phyloP scores from a whole-genome alignment of 1,284 basidiomycete species.

The Fomitopsis schrenkii region DNA sequence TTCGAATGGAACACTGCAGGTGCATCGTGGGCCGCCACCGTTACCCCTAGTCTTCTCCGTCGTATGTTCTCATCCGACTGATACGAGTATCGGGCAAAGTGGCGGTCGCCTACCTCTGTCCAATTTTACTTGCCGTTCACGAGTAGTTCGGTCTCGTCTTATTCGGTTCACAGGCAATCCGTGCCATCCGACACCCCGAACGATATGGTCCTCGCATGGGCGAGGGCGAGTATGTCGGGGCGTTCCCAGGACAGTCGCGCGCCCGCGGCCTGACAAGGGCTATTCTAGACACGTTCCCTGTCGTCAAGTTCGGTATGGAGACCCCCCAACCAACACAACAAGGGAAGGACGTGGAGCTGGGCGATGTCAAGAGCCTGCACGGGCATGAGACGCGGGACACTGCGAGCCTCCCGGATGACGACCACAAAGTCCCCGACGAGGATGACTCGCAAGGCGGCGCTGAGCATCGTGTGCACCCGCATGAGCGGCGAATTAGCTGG shows the following conservation, averaged over 20 bases:
- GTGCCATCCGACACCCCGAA: slow-evolving; percentile 86
- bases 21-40: background rate
- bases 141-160: background rate
- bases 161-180: slow-evolving; percentile 53
- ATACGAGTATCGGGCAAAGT: too few relatives aligned
- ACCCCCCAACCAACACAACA: background rate
- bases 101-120: background rate
- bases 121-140: too few relatives aligned
- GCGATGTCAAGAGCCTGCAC: background rate
- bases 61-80: background rate
- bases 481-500: background rate
- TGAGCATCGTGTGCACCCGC: background rate
- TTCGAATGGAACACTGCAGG: background rate
- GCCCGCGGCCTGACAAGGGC: slow-evolving; percentile 82
- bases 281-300: slow-evolving; percentile 90
- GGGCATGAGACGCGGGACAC: slow-evolving; percentile 6
- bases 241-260: slow-evolving; percentile 53
- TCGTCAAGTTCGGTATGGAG: slow-evolving; percentile 74
- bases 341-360: slow-evolving; percentile 32
- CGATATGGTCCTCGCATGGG: slow-evolving; percentile 75
- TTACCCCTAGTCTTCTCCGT: background rate
- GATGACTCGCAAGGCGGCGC: background rate
- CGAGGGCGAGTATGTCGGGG: slow-evolving; percentile 34
- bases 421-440: background rate
- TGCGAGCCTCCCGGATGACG: background rate